Evolutionary conservation across 768 basidiomycete species (phyloP), one percentile per base, ranked within the genome.

Genomic region (Suillus fuscotomentosus): DNA sequence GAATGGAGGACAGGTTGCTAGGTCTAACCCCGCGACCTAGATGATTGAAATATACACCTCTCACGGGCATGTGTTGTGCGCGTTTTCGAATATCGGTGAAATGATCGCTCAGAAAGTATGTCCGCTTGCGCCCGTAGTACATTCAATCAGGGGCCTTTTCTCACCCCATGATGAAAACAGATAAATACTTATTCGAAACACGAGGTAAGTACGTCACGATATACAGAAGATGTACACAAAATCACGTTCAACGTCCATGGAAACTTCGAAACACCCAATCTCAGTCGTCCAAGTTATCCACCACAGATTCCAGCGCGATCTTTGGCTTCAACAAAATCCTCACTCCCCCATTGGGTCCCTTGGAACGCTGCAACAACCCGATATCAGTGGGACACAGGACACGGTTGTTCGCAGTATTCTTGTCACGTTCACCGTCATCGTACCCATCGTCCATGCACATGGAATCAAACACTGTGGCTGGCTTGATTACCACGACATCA

Each of bases 301-400:
- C 66, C 48, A 78, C 67, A 1, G 77, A 78, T 63, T 79, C 78
- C 34, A 80, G 71, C 5, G 77, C 78, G 14, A 80, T 76, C 69
- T 79, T 79, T 34, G 78, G 77, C 61, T 76, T 79, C 15, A 79
- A 69, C 47, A 80, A n/a, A 38, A 75, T 66, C 67, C 70, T 79
- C 9, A 66, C 70, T 27, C 72, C 70, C 20, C 67, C 69, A 70
- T 36, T 70, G 17, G 53, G 68, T 11, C 71, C 36, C 27, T 68
- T 73, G 57, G 71, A 70, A 65, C 67, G 70, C 66, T 77, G 74
- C 60, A 74, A 69, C 42, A 79, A 65, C 36, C 78, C 78, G n/a
- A 79, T 65, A 42, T 80, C 78, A 3, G 76, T 79, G 17, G 78
- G 74, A 62, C 77, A 77, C 22, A 80, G 66, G 3, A 79, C 77